Conservation (phyloP, 176 grass and related monocot genomes). For the Cenchrus purpureus region DNA sequence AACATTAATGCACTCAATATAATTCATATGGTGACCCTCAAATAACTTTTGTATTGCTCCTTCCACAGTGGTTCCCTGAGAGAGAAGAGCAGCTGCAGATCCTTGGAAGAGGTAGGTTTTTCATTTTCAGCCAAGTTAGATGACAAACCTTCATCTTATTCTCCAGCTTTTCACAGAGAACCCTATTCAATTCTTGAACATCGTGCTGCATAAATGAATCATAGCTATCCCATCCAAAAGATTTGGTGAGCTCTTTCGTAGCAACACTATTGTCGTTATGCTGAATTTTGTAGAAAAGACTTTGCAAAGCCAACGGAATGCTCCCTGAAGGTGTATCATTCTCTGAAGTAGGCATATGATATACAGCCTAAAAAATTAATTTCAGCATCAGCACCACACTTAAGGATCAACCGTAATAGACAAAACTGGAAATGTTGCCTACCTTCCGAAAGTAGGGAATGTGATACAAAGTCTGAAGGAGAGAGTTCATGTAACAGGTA, state of each 20-base stretch:
- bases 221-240: constrained; percentile 83
- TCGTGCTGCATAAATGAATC: constrained; percentile 91
- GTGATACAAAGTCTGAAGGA: constrained; percentile 83
- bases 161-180: constrained; percentile 87
- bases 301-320: constrained; percentile 80
- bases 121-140: constrained; percentile 27
- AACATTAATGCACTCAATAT: constrained; percentile 83
- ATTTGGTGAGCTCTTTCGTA: constrained; percentile 85
- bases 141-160: constrained; percentile 83
- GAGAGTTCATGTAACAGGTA: constrained; percentile 92
- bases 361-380: constrained; percentile 72
- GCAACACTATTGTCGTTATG: constrained; percentile 72
- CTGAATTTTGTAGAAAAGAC: constrained; percentile 90
- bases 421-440: constrained; percentile 28
- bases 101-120: not conserved
- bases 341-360: constrained; percentile 76
- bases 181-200: constrained; percentile 82
- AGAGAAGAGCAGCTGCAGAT: constrained; percentile 36
- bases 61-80: constrained; percentile 71
- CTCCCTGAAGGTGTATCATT: constrained; percentile 77
- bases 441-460: constrained; percentile 80
- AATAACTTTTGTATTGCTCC: constrained; percentile 81
- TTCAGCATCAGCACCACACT: constrained; percentile 36
- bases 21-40: constrained; percentile 87
- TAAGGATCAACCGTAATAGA: constrained; percentile 5